Evolutionary conservation across 2,329 filamentous ascomycete species (phyloP).

Genomic region (Aspergillus neoniger): DNA sequence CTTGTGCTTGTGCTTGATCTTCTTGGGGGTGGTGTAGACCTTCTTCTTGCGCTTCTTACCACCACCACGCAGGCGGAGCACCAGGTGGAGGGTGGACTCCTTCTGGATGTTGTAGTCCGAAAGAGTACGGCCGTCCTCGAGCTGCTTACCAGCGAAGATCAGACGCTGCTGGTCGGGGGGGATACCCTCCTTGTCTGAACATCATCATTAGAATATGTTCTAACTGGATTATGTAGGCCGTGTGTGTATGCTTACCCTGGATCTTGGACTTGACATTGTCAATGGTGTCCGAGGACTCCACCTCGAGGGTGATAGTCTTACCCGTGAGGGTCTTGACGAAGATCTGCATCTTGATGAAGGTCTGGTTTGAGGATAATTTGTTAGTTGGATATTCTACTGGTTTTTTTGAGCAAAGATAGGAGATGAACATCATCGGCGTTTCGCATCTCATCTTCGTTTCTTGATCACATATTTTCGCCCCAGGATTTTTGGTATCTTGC

Average conservation of each 20-base stretch:
- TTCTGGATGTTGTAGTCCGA: slow-evolving; percentile 99
- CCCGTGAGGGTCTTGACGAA: slow-evolving; percentile 79
- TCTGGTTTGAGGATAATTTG: slow-evolving; percentile 27
- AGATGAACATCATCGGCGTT: background rate
- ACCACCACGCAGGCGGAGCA: slow-evolving; percentile 97
- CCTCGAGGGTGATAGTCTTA: slow-evolving; percentile 99
- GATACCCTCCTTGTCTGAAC: slow-evolving; percentile 97
- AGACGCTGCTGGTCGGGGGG: slow-evolving; percentile 98
- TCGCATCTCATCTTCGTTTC: background rate
- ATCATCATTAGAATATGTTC: background rate
- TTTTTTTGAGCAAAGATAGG: background rate
- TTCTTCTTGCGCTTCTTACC: slow-evolving; percentile 99
- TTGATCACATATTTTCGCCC: no score
- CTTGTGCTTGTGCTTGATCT: slow-evolving; percentile 99
- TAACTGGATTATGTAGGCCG: background rate
- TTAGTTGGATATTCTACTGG: slow-evolving; percentile 5
- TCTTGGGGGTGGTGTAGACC: slow-evolving; percentile 99
- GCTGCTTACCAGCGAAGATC: slow-evolving; percentile 99
- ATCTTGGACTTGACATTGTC: slow-evolving; percentile 99
- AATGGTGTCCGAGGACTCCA: slow-evolving; percentile 99
- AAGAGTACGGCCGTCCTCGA: slow-evolving; percentile 98
- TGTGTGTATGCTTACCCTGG: slow-evolving; percentile 54
- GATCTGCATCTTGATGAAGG: slow-evolving; percentile 54
- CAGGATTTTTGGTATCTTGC: no score
- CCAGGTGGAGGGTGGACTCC: slow-evolving; percentile 97